These are phyloP conservation scores for Raffaelea arxii DNA, from an alignment of 2,329 filamentous ascomycete genomes.

Conservation along the genomic window DNA sequence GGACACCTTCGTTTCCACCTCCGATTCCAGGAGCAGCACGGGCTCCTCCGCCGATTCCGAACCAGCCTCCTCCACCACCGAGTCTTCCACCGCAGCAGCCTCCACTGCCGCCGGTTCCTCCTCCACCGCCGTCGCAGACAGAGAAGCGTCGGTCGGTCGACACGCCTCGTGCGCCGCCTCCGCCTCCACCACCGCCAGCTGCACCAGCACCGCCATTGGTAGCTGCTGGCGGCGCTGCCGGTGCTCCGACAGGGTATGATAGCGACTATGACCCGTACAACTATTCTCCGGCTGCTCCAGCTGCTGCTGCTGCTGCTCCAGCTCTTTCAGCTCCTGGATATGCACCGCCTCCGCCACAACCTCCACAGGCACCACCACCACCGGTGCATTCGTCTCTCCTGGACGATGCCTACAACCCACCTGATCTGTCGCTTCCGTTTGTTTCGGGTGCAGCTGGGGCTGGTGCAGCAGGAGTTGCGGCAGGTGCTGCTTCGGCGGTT, in stretches of 20 bases:
- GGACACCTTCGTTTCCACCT: constrained; percentile 38
- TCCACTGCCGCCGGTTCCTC: constrained; percentile 51
- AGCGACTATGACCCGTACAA: constrained; percentile 65
- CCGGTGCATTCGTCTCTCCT: constrained; percentile 22
- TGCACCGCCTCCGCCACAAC: constrained; percentile 20
- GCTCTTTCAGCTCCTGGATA: constrained; percentile 20
- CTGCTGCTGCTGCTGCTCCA: constrained; percentile 21
- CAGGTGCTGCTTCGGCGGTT: not conserved
- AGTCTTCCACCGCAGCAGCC: constrained; percentile 25
- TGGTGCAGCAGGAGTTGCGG: not conserved
- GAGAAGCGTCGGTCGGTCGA: constrained; percentile 57
- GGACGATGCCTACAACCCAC: constrained; percentile 38
- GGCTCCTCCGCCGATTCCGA: constrained; percentile 55
- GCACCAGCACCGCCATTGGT: constrained; percentile 41
- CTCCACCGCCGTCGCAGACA: constrained; percentile 26
- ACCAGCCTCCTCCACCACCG: constrained; percentile 28
- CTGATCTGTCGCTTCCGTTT: constrained; percentile 19
- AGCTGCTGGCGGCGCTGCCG: constrained; percentile 38
- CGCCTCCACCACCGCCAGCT: constrained; percentile 50
- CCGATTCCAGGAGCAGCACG: constrained; percentile 51
- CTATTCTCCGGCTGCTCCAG: constrained; percentile 28
- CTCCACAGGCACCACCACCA: constrained; percentile 19
- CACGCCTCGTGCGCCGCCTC: constrained; percentile 59
- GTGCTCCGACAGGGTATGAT: constrained; percentile 32
- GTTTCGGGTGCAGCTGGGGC: not conserved